A percentile compares a stretch with the other conserved stretches of the same genome.
phyloP scores from a whole-genome alignment of 2,329 filamentous ascomycete species.

The Monilinia fructigena region DNA sequence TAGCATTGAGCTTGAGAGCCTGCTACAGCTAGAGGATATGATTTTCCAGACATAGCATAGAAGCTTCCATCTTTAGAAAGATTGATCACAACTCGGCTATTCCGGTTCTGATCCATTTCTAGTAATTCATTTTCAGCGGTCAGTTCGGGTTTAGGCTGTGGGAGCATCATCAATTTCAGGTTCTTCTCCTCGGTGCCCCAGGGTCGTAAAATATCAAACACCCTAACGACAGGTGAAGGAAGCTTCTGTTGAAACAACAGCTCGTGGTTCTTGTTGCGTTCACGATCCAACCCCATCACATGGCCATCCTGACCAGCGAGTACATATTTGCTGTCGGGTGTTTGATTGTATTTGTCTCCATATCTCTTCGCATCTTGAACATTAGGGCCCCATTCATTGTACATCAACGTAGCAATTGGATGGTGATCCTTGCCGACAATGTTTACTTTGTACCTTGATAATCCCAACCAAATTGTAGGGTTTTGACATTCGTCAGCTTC shows the following conservation, averaged over 20 bases:
- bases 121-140: conserved; percentile 50
- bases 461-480: conserved; percentile 78
- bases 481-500: conserved; percentile 73
- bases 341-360: conserved; percentile 65
- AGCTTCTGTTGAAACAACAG: conserved; percentile 66
- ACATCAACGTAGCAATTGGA: conserved; percentile 83
- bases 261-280: conserved; percentile 39
- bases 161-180: conserved; percentile 76
- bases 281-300: conserved; percentile 75
- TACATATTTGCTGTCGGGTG: conserved; percentile 85
- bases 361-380: conserved; percentile 74
- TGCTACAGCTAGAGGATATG: conserved; percentile 82
- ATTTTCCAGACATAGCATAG: conserved; percentile 87
- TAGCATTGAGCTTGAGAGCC: conserved; percentile 56
- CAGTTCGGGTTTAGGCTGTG: conserved; percentile 71
- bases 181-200: conserved; percentile 64
- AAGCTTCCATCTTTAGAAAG: conserved; percentile 82
- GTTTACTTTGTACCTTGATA: conserved; percentile 84
- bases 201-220: conserved; percentile 84
- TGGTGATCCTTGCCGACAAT: conserved; percentile 76
- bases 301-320: conserved; percentile 83
- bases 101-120: conserved; percentile 49
- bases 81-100: conserved; percentile 77
- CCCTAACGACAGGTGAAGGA: conserved; percentile 74
- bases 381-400: conserved; percentile 93